Percentiles rank a stretch among this genome's conserved stretches.
Evolutionary conservation across 2,329 filamentous ascomycete species (phyloP).

Genomic region (Colletotrichum eremochloae): DNA sequence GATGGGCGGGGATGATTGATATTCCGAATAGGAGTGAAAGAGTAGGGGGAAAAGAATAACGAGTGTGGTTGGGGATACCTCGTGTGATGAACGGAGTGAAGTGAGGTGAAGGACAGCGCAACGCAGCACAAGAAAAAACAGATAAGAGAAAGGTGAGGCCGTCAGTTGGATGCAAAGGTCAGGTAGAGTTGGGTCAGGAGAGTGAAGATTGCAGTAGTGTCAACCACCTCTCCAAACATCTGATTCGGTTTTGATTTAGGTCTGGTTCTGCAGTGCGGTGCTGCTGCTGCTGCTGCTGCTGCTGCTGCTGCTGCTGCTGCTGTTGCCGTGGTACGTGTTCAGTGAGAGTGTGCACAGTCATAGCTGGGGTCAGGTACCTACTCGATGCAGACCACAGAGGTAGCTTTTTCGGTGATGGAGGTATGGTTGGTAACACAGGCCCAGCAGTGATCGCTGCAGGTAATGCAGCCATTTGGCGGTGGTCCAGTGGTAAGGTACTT

Average conservation of each 20-base stretch:
- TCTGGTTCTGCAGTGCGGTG: constrained; percentile 16
- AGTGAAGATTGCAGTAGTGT: constrained; percentile 14
- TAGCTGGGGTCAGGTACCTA: constrained; percentile 7
- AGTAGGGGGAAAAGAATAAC: constrained; percentile 11
- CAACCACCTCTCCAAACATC: constrained; percentile 16
- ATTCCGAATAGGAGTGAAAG: not conserved
- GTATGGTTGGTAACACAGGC: not conserved
- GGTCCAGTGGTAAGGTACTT: constrained; percentile 1
- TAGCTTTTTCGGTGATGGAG: not conserved
- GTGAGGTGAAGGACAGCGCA: constrained; percentile 30
- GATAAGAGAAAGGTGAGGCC: constrained; percentile 23
- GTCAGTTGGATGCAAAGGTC: constrained; percentile 19
- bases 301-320: constrained; percentile 1
- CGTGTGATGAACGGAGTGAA: constrained; percentile 15
- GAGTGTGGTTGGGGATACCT: constrained; percentile 19
- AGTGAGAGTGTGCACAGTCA: not conserved
- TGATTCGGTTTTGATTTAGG: constrained; percentile 7
- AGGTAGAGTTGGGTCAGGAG: constrained; percentile 2
- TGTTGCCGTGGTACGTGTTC: not conserved
- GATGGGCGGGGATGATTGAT: constrained; percentile 15
- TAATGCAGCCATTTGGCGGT: not conserved
- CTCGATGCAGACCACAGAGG: not conserved
- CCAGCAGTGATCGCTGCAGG: not conserved
- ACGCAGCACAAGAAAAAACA: constrained; percentile 30
- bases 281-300: constrained; percentile 4